phyloP scores from a whole-genome alignment of 2,329 filamentous ascomycete species.

The Phoma sp. region DNA sequence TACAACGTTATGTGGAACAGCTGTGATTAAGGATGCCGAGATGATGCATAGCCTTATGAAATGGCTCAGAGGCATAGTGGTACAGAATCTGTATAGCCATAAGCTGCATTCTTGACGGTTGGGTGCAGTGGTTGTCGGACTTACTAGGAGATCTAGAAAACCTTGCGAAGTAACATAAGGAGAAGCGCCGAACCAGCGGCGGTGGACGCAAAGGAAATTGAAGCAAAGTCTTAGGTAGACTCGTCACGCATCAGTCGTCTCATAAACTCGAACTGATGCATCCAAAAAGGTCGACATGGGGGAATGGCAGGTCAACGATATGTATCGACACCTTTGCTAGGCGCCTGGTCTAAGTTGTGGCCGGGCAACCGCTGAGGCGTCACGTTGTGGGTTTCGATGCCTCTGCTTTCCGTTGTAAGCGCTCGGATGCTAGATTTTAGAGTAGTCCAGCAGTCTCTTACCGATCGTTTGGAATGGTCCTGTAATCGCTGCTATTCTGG shows the following conservation, averaged over 20 bases:
- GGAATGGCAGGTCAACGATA: conserved; percentile 45
- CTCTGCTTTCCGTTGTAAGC: conserved; percentile 42
- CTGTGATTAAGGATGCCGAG: conserved; percentile 44
- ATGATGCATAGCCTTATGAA: conserved; percentile 46
- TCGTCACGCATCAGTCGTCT: conserved; percentile 45
- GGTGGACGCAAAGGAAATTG: conserved; percentile 41
- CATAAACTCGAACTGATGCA: conserved; percentile 41
- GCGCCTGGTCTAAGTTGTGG: conserved; percentile 40
- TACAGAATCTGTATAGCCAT: conserved; percentile 42
- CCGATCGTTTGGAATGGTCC: conserved; percentile 35
- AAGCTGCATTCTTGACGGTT: conserved; percentile 35
- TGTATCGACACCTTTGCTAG: conserved; percentile 40
- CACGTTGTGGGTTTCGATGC: conserved; percentile 31
- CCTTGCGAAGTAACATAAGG: conserved; percentile 39
- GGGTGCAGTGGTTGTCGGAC: conserved; percentile 23
- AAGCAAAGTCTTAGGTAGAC: conserved; percentile 47
- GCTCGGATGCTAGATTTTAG: conserved; percentile 32
- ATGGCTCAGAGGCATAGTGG: conserved; percentile 49
- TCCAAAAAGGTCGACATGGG: conserved; percentile 26
- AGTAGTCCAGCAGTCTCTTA: conserved; percentile 33
- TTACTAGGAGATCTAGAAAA: conserved; percentile 37
- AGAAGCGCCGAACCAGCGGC: conserved; percentile 47
- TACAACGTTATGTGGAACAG: conserved; percentile 37
- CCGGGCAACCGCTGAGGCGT: conserved; percentile 48
- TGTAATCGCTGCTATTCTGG: conserved; percentile 39